Percentiles rank a stretch among this genome's conserved stretches.
phyloP scores from a whole-genome alignment of 83 land plant genomes.

The Picea mariana region DNA sequence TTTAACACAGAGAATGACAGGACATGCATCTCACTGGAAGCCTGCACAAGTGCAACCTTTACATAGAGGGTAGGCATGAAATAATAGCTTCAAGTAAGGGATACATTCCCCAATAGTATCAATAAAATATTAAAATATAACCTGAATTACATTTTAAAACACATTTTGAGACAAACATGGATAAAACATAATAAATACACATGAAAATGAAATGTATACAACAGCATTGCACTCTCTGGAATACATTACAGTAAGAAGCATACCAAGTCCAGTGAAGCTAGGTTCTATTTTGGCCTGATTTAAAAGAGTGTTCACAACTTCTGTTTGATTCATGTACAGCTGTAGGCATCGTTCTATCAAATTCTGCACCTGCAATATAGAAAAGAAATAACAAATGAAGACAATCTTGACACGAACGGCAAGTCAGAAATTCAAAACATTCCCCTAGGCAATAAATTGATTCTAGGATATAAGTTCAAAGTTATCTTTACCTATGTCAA shows the following conservation, averaged over 20 bases:
- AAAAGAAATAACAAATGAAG: background rate
- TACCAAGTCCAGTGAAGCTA: slow-evolving; percentile 93
- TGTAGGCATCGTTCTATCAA: slow-evolving; percentile 94
- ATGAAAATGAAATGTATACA: too few species aligned
- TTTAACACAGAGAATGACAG: too few species aligned
- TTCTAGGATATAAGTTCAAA: background rate
- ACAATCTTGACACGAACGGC: background rate
- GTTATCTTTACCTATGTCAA: background rate
- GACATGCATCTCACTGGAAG: too few species aligned
- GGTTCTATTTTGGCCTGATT: slow-evolving; percentile 92
- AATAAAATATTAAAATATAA: too few species aligned
- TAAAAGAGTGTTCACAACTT: slow-evolving; percentile 80
- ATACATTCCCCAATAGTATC: too few species aligned
- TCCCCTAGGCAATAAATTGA: background rate
- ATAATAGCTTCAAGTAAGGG: too few species aligned
- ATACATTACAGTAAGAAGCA: background rate
- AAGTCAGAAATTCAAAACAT: slow-evolving; percentile 1
- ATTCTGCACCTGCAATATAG: slow-evolving; percentile 77
- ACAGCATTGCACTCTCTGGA: too few species aligned
- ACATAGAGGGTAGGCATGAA: too few species aligned
- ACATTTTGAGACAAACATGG: too few species aligned
- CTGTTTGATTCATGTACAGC: slow-evolving; percentile 88
- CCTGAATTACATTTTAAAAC: too few species aligned
- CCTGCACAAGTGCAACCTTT: too few species aligned
- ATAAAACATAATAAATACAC: too few species aligned